Evolutionary conservation across 2,329 filamentous ascomycete genomes (phyloP), one percentile per base, ranked within the genome.

Genomic region (Cladophialophora immunda): DNA sequence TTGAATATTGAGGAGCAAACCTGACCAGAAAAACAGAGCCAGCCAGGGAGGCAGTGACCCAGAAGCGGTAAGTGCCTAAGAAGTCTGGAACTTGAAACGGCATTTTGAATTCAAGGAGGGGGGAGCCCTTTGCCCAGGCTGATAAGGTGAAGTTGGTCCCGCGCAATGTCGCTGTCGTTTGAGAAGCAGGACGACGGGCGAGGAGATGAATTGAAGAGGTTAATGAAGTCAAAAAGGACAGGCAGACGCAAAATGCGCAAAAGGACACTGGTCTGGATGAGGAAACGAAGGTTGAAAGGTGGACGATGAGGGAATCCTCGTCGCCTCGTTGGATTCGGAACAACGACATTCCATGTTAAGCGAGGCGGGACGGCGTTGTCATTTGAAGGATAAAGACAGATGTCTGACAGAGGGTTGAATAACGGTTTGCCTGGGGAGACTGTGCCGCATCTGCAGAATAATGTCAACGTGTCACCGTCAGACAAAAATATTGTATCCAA

Each of bases 51-150:
- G 65, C 47, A 4, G 57, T 45, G 11, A 64, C 61, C 72, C 71
- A 72, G 41, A 70, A 70, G 52, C 64, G 56, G 47, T 68, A 70
- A 13, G 56, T 70, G 60, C 68, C 65, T 47, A 67, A 36, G 38
- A 66, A 66, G 17, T 62, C 66, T 13, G 68, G 68, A 22, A 45
- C 84, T 78, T 2, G 78, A 79, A 29, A 81, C 71, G 71, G 81
- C 80, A 62, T 78, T 75, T 63, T 88, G 87, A 70, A 89, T 84
- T 64, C 29, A 22, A 15, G 8, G 38, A 4, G n/a, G 53, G 11
- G 53, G n/a, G 6, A 36, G 22, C 8, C 15, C 6, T 22, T 17
- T 25, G 13, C 27, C 19, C 9, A 50, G 45, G 22, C 8, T 5
- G 45, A 25, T 25, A 27, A 50, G 8, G 19, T 50, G 22, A 50